Percentiles rank a stretch among this genome's conserved stretches.
phyloP scores from a whole-genome alignment of 1,139 yeast species.

The Saccharomycopsis hybrid region DNA sequence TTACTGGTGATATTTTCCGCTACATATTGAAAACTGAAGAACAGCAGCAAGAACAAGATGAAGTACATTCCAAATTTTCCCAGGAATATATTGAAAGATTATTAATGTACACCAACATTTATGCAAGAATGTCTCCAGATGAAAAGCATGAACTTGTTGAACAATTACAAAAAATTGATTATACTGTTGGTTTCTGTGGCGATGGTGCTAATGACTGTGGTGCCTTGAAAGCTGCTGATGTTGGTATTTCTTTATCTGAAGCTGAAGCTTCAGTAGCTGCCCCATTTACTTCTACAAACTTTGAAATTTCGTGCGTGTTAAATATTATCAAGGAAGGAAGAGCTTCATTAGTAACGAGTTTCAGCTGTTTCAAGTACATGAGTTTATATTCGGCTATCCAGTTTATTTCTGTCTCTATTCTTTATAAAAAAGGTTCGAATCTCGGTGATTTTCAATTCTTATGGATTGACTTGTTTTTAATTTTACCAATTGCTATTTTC shows the following conservation, averaged over 20 bases:
- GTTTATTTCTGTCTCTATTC: constrained; percentile 75
- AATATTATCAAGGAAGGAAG: constrained; percentile 92
- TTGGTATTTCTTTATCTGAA: constrained; percentile 90
- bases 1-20: constrained; percentile 89
- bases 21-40: constrained; percentile 46
- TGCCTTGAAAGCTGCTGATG: constrained; percentile 95
- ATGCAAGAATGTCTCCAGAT: constrained; percentile 98
- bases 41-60: constrained; percentile 5
- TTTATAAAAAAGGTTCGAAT: constrained; percentile 86
- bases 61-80: constrained; percentile 23
- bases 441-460: constrained; percentile 96
- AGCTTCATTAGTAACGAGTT: constrained; percentile 88
- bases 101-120: constrained; percentile 68
- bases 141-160: constrained; percentile 95
- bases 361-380: constrained; percentile 97
- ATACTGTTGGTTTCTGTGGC: constrained; percentile 96
- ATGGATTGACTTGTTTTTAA: constrained; percentile 84
- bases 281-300: constrained; percentile 85
- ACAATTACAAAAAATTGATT: constrained; percentile 74
- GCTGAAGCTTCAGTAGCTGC: constrained; percentile 99
- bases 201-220: constrained; percentile 98
- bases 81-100: constrained; percentile 46
- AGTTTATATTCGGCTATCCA: constrained; percentile 95
- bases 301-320: constrained; percentile 88
- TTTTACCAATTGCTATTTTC: constrained; percentile 89